A percentile compares a stretch with the other conserved stretches of the same genome.
Evolutionary conservation across 2,329 filamentous ascomycete species (phyloP).

Genomic region (Curvularia eragrostidis): DNA sequence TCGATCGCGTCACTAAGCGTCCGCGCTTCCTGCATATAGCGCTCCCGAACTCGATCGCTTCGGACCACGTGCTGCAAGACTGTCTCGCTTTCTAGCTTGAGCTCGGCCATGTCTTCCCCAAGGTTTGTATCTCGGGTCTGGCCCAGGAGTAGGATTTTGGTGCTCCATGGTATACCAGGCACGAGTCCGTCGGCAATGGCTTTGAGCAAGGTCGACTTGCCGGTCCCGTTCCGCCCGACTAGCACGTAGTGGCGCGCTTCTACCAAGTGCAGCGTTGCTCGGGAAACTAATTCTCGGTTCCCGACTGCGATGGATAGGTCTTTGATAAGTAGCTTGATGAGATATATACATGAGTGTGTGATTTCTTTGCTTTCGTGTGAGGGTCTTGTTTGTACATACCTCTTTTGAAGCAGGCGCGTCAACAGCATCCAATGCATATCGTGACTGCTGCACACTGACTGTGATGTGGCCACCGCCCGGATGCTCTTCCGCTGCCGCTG

Average conservation of each 20-base stretch:
- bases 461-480: constrained; percentile 37
- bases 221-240: constrained; percentile 80
- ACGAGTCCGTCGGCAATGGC: constrained; percentile 81
- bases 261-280: constrained; percentile 75
- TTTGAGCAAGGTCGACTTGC: constrained; percentile 79
- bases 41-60: constrained; percentile 59
- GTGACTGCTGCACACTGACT: constrained; percentile 49
- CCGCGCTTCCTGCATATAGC: constrained; percentile 67
- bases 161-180: constrained; percentile 62
- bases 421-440: constrained; percentile 48
- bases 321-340: constrained; percentile 61
- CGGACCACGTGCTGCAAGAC: constrained; percentile 72
- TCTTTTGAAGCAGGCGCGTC: constrained; percentile 50
- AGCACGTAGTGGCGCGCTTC: constrained; percentile 77
- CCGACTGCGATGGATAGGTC: constrained; percentile 73
- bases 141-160: constrained; percentile 45
- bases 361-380: neutral
- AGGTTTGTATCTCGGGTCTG: constrained; percentile 36
- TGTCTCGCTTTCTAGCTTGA: constrained; percentile 45
- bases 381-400: constrained; percentile 20
- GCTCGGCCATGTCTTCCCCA: constrained; percentile 44
- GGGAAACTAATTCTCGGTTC: constrained; percentile 69
- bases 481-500: constrained; percentile 27
- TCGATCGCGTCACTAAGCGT: constrained; percentile 68
- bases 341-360: constrained; percentile 3